Evolutionary conservation across 2,329 filamentous ascomycete genomes (phyloP).

Genomic region (Fusarium keratoplasticum): DNA sequence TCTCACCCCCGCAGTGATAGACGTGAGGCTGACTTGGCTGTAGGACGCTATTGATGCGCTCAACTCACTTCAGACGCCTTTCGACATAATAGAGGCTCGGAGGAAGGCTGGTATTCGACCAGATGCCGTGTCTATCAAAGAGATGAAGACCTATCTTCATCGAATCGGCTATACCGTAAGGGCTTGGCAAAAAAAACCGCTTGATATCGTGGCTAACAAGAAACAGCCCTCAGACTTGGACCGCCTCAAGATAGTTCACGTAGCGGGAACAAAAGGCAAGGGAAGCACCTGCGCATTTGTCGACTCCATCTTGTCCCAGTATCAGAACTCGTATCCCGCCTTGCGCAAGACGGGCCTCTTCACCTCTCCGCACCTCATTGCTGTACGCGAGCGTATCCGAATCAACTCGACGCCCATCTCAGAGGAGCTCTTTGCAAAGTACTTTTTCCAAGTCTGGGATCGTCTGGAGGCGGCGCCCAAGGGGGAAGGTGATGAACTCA

Average conservation of each 20-base stretch:
- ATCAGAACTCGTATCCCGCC: conserved; percentile 51
- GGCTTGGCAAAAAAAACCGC: background rate
- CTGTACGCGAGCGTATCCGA: conserved; percentile 75
- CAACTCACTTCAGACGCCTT: conserved; percentile 93
- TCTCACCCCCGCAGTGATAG: background rate
- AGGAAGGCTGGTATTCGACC: conserved; percentile 78
- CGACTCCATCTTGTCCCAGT: conserved; percentile 69
- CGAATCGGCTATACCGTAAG: conserved; percentile 79
- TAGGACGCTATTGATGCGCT: conserved; percentile 88
- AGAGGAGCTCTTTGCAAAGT: conserved; percentile 69
- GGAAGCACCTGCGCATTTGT: conserved; percentile 78
- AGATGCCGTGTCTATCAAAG: conserved; percentile 76
- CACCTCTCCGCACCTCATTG: conserved; percentile 76
- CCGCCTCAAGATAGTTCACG: conserved; percentile 74
- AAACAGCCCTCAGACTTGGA: conserved; percentile 61
- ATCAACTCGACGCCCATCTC: conserved; percentile 69
- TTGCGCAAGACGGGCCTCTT: conserved; percentile 70
- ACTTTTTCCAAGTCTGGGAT: conserved; percentile 78
- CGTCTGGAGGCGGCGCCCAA: conserved; percentile 55
- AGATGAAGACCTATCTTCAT: conserved; percentile 82
- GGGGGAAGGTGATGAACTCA: conserved; percentile 48
- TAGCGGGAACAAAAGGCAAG: conserved; percentile 83
- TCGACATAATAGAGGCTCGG: conserved; percentile 81
- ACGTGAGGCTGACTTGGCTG: conserved; percentile 7
- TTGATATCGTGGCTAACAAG: conserved; percentile 1